These are phyloP conservation scores for Populus simonii DNA, from an alignment of 345 rosid species.

Conservation along the genomic window DNA sequence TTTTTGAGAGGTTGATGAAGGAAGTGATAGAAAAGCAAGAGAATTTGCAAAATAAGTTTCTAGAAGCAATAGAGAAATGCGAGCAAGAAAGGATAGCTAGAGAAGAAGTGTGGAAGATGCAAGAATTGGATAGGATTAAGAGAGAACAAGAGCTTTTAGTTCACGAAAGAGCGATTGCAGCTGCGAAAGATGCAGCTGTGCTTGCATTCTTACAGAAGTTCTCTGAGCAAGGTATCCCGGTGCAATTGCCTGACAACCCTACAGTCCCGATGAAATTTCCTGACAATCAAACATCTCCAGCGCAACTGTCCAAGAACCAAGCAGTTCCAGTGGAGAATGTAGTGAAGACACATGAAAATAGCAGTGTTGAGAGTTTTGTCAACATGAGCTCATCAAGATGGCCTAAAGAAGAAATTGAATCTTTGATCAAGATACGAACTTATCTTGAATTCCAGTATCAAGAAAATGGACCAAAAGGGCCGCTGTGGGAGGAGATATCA, in stretches of 20 bases:
- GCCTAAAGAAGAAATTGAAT: slow-evolving; percentile 37
- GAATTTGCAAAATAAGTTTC: slow-evolving; percentile 26
- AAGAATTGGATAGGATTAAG: slow-evolving; percentile 34
- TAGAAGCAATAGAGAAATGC: slow-evolving; percentile 27
- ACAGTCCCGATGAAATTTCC: slow-evolving; percentile 7
- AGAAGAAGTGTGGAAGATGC: slow-evolving; percentile 33
- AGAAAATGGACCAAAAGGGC: slow-evolving; percentile 28
- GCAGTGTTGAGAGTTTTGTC: slow-evolving; percentile 7
- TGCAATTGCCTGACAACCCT: slow-evolving; percentile 14
- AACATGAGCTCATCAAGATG: slow-evolving; percentile 26
- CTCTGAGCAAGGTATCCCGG: slow-evolving; percentile 18
- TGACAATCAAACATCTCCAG: slow-evolving; percentile 2
- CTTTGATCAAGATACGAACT: slow-evolving; percentile 24
- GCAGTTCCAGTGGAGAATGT: slow-evolving; percentile 12
- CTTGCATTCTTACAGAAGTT: slow-evolving; percentile 29
- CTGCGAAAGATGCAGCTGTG: slow-evolving; percentile 35
- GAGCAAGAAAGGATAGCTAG: slow-evolving; percentile 28
- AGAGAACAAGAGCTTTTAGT: slow-evolving; percentile 22
- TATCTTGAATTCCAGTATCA: slow-evolving; percentile 28
- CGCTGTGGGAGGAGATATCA: slow-evolving; percentile 33
- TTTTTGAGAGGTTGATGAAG: slow-evolving; percentile 26
- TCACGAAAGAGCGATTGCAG: slow-evolving; percentile 30
- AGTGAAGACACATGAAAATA: slow-evolving; percentile 6
- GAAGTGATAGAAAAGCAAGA: slow-evolving; percentile 32
- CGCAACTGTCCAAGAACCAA: background rate